These are phyloP conservation scores for Silene conica DNA, from an alignment of 148 eudicot species.

Conservation along the genomic window DNA sequence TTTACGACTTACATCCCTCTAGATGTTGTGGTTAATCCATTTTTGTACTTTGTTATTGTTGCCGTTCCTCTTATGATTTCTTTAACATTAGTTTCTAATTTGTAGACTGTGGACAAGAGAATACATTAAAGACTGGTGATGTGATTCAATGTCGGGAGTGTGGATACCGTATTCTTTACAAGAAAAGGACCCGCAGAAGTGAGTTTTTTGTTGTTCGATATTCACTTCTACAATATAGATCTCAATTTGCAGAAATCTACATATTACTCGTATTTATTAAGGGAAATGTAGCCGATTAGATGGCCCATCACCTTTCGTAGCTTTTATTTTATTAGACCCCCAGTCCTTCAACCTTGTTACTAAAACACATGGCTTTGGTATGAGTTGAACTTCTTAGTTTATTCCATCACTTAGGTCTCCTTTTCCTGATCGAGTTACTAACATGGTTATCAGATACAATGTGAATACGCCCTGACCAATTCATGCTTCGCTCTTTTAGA, in stretches of 20 bases:
- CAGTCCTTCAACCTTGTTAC: too few species aligned
- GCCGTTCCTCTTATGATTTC: not conserved
- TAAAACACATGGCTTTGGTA: too few species aligned
- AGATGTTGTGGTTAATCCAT: not conserved
- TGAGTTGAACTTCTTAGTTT: too few species aligned
- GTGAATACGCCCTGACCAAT: too few species aligned
- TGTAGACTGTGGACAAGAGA: conserved; percentile 84
- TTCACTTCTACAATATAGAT: not conserved
- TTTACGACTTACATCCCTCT: too few species aligned
- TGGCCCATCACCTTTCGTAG: too few species aligned
- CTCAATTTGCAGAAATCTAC: not conserved
- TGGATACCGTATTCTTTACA: conserved; percentile 79
- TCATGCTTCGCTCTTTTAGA: too few species aligned
- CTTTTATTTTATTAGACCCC: not conserved
- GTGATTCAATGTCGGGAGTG: conserved; percentile 91
- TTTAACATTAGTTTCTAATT: not conserved
- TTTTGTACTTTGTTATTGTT: not conserved
- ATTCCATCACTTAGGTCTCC: too few species aligned
- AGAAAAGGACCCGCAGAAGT: conserved; percentile 87
- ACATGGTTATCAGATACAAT: too few species aligned
- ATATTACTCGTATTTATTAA: not conserved
- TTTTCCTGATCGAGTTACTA: too few species aligned
- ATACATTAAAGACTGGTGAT: conserved; percentile 73
- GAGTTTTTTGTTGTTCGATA: conserved; percentile 10
- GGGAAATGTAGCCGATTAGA: not conserved